Percentiles rank a stretch among this genome's conserved stretches.
Evolutionary conservation across 2,329 filamentous ascomycete species (phyloP).

Genomic region (Cordyceps militaris): DNA sequence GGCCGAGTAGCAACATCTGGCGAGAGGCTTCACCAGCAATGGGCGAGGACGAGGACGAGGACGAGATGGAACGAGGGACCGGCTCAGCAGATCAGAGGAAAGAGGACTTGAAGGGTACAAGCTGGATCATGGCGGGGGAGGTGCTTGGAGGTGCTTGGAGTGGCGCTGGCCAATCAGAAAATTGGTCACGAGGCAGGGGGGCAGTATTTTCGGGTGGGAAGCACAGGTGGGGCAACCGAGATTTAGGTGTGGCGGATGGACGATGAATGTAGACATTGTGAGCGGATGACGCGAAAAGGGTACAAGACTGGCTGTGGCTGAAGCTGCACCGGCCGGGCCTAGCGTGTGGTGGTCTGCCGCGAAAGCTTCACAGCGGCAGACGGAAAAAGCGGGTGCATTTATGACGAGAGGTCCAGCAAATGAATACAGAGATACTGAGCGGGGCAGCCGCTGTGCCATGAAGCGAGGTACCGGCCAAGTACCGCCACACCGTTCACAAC

Average conservation of each 20-base stretch:
- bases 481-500: neutral
- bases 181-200: constrained; percentile 25
- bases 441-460: neutral
- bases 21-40: constrained; percentile 12
- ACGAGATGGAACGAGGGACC: constrained; percentile 3
- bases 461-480: neutral
- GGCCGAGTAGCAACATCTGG: constrained; percentile 13
- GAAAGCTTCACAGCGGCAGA: neutral
- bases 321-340: constrained; percentile 2
- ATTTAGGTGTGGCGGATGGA: neutral
- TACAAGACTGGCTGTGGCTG: constrained; percentile 1
- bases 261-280: neutral
- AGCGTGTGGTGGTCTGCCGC: neutral
- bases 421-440: neutral
- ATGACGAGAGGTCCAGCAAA: neutral
- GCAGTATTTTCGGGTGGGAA: constrained; percentile 24
- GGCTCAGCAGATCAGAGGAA: constrained; percentile 10
- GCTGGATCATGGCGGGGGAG: too few relatives aligned
- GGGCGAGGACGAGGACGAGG: neutral
- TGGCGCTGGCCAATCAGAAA: constrained; percentile 33
- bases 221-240: neutral
- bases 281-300: neutral
- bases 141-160: constrained; percentile 14
- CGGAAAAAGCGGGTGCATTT: constrained; percentile 1
- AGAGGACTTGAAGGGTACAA: constrained; percentile 19